Base-by-base conservation (phyloP, 345 rosid genomes). In the Melaleuca alternifolia region DNA sequence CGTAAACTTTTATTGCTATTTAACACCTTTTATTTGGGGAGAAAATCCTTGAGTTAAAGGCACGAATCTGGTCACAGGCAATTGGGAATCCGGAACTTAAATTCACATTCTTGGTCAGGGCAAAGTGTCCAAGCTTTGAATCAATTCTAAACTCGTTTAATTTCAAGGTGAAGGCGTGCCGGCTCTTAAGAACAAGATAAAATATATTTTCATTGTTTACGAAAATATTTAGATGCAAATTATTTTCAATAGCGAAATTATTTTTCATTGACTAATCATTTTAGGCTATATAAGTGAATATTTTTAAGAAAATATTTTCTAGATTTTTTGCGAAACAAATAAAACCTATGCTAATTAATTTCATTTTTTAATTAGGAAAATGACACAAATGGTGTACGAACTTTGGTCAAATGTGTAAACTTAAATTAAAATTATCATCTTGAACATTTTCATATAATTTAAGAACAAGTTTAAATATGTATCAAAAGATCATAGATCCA, bases 251-350 rank as follows among this genome's bases (percentile, higher is more conserved):
- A 33, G 33, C 15, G 3, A 33, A 65, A 65, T 4, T 12, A 8
- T 3, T 13, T 1, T 62, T 65, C 41, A 65, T 30, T 0, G 1
- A 71, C 23, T 16, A 71, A 71, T 71, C 7, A 71, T 71, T 18
- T 37, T 2, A 71, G 37, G 23, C 0, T 0, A 11, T 37, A 71
- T 0, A 37, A 37, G 0, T 1, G 0, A 33, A 18, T 5, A 18
- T 9, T 33, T 2, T 37, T 33, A 16, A 10, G 1, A 71, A 71
- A 33, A 0, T 62, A 3, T 1, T 33, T 37, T 71, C 9, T 7
- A 37, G 33, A 71, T 3, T 0, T 18, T 71, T 37, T 0, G 57
- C 2, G 10, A 54, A 7, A 20, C 24, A 13, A 51, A 51, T 1
- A 41, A 41, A 41, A 41, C n/a, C n/a, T 41, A 2, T 41, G 41